Evolutionary conservation across 495 filamentous ascomycete genomes (phyloP), one percentile per base, ranked within the genome.

Genomic region (Neurospora sp.): DNA sequence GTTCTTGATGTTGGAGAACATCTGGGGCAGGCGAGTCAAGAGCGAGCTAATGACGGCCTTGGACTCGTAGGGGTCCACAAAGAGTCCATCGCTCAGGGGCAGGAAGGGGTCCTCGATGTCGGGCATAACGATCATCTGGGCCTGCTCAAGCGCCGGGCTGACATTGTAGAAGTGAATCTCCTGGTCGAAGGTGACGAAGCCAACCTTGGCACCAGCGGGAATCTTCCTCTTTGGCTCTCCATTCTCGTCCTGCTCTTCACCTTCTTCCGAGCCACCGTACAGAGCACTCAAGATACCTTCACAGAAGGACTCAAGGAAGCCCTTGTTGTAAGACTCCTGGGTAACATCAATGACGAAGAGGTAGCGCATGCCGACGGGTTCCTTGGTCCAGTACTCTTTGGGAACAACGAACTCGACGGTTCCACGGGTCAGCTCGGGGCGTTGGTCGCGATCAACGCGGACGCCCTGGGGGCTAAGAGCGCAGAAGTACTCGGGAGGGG

Each of bases 51-150:
- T 97, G 70, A 96, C 89, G 4, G 89, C 85, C 89, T 92, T 94
- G 35, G 94, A 96, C 80, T 97, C 92, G 77, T 97, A 92, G 10
- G 96, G 94, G 80, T 99, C 96, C 4, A 97, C 95, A 81, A 99
- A 98, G 4, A 98, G 84, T 10, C 94, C 94, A 69, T 97, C 92
- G 74, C 91, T 93, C 17, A 98, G 84, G 61, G 96, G 96, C 8
- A 98, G 91, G 79, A 99, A 99, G 0, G 96, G 95, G 75, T 99
- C 96, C 75, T 99, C 94, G 71, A 99, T 88, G 78, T 99, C 96
- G 10, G 96, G 92, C 94, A 98, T 97, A 20, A 98, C 94, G 85
- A 98, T 89, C 95, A 98, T 98, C 77, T 99, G 96, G 6, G 96
- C 93, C 83, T 93, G 89, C 69, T 97, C 92, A 38, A 97, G 83